Base-by-base conservation (phyloP, 345 rosid genomes). In the Psidium friedrichsthalianum region DNA sequence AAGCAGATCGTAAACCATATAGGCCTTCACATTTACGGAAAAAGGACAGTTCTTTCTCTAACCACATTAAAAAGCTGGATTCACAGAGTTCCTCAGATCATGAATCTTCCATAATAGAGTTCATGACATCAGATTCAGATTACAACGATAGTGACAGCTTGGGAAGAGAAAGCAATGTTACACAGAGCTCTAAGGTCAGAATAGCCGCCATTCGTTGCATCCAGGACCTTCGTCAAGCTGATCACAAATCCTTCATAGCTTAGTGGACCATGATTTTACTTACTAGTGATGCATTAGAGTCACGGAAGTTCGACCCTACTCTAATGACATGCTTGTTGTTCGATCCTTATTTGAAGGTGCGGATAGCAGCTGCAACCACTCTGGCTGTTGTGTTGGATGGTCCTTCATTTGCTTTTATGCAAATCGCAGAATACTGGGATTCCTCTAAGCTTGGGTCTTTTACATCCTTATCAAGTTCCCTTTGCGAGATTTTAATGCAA, bases 211-310 rank as follows among this genome's bases (percentile, higher is more conserved):
- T 96, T 74, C 86, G 86, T 86, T 95, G 98, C 90, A 59, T 96
- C 98, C n/a, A 97, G 99, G 98, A 94, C 90, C 95, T 94, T 97
- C n/a, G 98, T 87, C 95, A 91, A 90, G 95, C 94, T 89, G 98
- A 97, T 91, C 93, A 95, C 83, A 97, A 93, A 89, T 93, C 98
- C 85, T 94, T 97, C 89, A 92, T 97, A 55, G 87, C 92, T 81
- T 98, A 93, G 83, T 95, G 98, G 98, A 92, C 94, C 89, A 88
- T 95, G 90, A 94, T n/a, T 97, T 91, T 97, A 89, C 98, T 97
- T 18, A 94, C 97, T 51, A 91, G 88, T 90, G 96, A 95, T 89
- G 95, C 95, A 83, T 90, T 97, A 61, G 89, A 92, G 87, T 92
- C 94, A 89, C 92, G 98, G 93, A 97, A 91, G 88, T 93, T 88